phyloP scores from a whole-genome alignment of 345 rosid genomes.

The Raphanus raphanistrum region DNA sequence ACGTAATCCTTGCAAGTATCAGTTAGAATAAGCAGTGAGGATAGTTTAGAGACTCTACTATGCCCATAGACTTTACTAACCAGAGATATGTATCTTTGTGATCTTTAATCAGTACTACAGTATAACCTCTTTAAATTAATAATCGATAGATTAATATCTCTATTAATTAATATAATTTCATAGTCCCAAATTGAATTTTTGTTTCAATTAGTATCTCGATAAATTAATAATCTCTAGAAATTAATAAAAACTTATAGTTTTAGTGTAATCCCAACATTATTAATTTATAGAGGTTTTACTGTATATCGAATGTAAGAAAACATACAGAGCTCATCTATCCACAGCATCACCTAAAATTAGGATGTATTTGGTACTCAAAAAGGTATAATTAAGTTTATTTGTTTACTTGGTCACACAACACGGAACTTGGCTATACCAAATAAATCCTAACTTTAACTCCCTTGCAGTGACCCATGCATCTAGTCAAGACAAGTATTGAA shows the following conservation, averaged over 20 bases:
- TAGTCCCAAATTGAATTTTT: no score
- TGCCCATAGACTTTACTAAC: background rate
- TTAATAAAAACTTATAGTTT: no score
- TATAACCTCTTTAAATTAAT: no score
- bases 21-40: background rate
- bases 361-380: background rate
- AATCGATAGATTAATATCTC: no score
- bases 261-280: no score
- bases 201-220: no score
- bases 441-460: background rate
- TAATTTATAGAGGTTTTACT: no score
- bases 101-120: background rate
- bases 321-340: background rate
- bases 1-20: background rate
- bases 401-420: background rate
- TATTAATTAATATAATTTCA: no score
- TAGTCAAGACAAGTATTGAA: conserved; percentile 9
- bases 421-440: background rate
- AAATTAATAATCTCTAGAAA: no score
- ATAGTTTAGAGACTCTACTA: background rate
- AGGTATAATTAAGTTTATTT: background rate
- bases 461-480: conserved; percentile 3
- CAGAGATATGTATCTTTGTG: background rate
- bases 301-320: background rate
- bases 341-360: background rate